Percentiles rank a stretch among this genome's conserved stretches.
phyloP scores from a whole-genome alignment of 2,329 filamentous ascomycete species.

The Clonostachys byssicola region DNA sequence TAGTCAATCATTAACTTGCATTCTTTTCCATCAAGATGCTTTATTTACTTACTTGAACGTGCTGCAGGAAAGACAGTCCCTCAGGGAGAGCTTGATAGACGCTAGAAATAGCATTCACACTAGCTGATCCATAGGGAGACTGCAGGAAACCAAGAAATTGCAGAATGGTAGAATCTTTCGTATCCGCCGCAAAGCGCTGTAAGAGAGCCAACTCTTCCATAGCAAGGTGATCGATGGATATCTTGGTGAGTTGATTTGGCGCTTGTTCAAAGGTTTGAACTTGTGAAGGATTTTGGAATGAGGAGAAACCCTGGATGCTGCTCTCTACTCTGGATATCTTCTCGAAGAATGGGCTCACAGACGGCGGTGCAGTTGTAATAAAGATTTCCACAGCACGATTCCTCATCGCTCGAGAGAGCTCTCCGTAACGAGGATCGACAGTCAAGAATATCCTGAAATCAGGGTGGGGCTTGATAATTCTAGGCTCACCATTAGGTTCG shows the following conservation, averaged over 20 bases:
- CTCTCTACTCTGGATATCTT: constrained; percentile 44
- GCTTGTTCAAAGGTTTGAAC: no score
- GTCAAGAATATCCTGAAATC: constrained; percentile 92
- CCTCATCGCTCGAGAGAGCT: constrained; percentile 92
- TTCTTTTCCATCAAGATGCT: no score
- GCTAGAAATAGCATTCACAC: constrained; percentile 23
- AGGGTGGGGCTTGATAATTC: constrained; percentile 75
- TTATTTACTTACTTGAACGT: not conserved
- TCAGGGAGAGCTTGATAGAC: constrained; percentile 17
- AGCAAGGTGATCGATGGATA: constrained; percentile 5
- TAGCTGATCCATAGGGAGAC: constrained; percentile 19
- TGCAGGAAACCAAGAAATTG: constrained; percentile 21
- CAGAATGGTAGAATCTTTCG: constrained; percentile 5
- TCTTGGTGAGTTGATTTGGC: no score
- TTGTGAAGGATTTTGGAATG: no score
- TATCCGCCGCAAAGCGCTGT: not conserved
- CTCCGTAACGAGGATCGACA: constrained; percentile 86
- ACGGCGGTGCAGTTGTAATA: constrained; percentile 45
- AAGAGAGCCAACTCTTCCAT: constrained; percentile 42
- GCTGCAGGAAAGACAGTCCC: not conserved
- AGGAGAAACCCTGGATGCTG: constrained; percentile 1
- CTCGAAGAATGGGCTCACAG: constrained; percentile 22
- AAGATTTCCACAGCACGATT: constrained; percentile 92
- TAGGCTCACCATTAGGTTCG: constrained; percentile 73
- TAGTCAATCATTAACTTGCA: constrained; percentile 14